Evolutionary conservation across 2,329 filamentous ascomycete species (phyloP), one percentile per base, ranked within the genome.

Genomic region (Aquanectria penicillioides): DNA sequence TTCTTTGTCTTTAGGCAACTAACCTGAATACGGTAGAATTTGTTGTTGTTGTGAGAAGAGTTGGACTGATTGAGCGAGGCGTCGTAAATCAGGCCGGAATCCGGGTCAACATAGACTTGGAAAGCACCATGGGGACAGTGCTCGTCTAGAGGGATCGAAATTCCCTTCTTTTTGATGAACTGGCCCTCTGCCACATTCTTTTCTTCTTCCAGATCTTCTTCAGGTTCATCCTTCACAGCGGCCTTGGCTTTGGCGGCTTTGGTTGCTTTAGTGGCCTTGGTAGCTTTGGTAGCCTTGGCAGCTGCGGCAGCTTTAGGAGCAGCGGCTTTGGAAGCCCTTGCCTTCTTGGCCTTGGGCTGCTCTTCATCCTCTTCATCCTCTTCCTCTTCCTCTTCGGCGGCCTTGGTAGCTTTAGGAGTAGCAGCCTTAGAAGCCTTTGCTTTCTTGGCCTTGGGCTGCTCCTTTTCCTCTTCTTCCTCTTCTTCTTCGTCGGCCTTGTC

Each of bases 61-160:
- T 93, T 91, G 10, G 92, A 90, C 72, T 94, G 90, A 66, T 94
- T 95, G 40, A 96, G 79, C 0, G 90, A 88, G 0, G 90, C 92
- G 71, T 96, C 92, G 73, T 86, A 94, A 43, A 94, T 92, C 53
- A 89, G 76, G 17, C 87, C 86, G 17, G 68, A 63, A 33, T 83
- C 75, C 1, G 83, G 75, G 59, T 89, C 89, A 54, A 94, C 84
- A 69, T 90, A 88, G 26, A 96, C 91, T 15, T 76, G 70, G 34
- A 77, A 80, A 12, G 66, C 71, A 10, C 57, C 7, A 2, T 79
- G 67, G 2, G 72, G 67, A 46, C 77, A 80, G 13, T 71, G 71
- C 26, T 82, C 78, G 58, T 88, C 86, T 3, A 86, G 62, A 0
- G 84, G 83, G 36, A 88, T 79, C 11, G 72, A 71, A 4, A 80